phyloP scores from a whole-genome alignment of 305 asterid species.

The Solanum hybrid region DNA sequence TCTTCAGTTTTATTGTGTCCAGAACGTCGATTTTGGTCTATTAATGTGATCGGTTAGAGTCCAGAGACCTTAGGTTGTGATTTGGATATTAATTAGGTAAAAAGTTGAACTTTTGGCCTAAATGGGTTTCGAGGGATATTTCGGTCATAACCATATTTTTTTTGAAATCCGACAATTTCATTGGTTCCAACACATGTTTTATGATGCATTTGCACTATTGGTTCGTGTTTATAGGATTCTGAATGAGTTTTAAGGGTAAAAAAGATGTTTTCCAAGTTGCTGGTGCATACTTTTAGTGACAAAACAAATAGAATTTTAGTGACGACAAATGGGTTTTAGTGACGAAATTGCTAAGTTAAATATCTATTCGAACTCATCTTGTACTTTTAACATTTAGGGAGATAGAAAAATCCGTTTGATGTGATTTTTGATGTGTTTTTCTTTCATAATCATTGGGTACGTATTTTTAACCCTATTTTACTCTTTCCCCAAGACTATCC shows the following conservation, averaged over 20 bases:
- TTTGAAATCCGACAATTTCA: too few relatives aligned
- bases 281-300: neutral
- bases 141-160: too few relatives aligned
- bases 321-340: too few relatives aligned
- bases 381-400: too few relatives aligned
- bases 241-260: neutral
- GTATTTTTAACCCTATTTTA: neutral
- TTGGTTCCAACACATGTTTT: too few relatives aligned
- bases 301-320: too few relatives aligned
- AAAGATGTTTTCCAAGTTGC: neutral
- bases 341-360: neutral
- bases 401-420: too few relatives aligned
- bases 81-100: neutral
- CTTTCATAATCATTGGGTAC: neutral
- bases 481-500: neutral
- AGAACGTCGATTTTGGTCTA: neutral
- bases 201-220: too few relatives aligned
- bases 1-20: neutral
- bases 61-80: neutral
- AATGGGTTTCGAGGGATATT: neutral
- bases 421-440: too few relatives aligned
- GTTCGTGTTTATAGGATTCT: neutral
- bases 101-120: neutral
- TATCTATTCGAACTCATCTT: neutral
- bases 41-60: neutral